Base-by-base conservation (phyloP, 805 yeast species). In the Barnettozyma vustinii region DNA sequence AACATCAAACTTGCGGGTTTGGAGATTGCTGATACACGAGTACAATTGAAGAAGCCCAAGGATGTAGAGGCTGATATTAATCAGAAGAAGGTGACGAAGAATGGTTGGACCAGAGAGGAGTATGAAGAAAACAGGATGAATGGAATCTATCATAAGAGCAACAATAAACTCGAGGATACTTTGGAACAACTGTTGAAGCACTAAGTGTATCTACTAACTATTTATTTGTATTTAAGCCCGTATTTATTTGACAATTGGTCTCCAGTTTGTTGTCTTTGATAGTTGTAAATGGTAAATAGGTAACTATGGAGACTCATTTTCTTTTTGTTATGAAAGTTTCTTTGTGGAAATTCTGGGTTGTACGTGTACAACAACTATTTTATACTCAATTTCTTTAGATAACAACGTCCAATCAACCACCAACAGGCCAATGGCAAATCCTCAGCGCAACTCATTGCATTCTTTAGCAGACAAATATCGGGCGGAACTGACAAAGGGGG, bases 61-160 rank as follows among this genome's bases (percentile, higher is more conserved):
- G 19, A 44, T 47, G n/a, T 7, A 12, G 25, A 13, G 33, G 23
- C 16, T 26, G 32, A 33, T 13, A 39, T 40, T 13, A 45, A 30
- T 9, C 6, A 15, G 13, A 45, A 36, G 33, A 41, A 43, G 32
- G 40, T 25, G 15, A 45, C 47, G 41, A 48, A 41, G 40, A 53
- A 42, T 6, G 46, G 45, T 9, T 46, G 45, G 33, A 26, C 42
- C n/a, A 40, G 47, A 37, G 46, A 33, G 25, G 40, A 48, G 42
- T 36, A 27, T 4, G 57, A 52, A 18, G 44, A 45, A 9, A 48
- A 51, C 18, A 47, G 56, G 36, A 51, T 51, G 54, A 54, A 51
- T 37, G 59, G 57, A 13, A 39, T 51, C 9, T 49, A 53, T 2
- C 48, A 52, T 7, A 30, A 44, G 25, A 50, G 44, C 4, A 44